Evolutionary conservation across 441 rosid species (phyloP).

Genomic region (Rhodomyrtus psidioides): DNA sequence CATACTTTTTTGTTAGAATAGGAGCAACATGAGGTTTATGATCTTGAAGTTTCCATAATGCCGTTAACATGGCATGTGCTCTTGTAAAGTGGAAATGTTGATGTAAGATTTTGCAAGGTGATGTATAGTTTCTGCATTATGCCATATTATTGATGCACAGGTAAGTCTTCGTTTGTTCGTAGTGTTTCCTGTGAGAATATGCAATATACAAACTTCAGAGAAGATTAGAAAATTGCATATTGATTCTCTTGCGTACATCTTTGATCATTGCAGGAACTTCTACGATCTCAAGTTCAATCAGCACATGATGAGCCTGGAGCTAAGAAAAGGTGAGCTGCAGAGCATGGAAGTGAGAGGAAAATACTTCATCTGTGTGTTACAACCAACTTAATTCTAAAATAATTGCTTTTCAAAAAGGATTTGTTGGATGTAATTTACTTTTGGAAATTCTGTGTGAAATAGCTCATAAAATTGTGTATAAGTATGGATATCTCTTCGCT

Average conservation of each 20-base stretch:
- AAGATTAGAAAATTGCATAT: not conserved
- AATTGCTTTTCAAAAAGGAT: not conserved
- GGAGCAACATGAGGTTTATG: not conserved
- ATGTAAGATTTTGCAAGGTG: not conserved
- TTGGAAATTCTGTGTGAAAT: not conserved
- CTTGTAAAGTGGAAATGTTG: not conserved
- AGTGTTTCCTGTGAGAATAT: not conserved
- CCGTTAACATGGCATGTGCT: not conserved
- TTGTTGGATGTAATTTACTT: not conserved
- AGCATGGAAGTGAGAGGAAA: not conserved
- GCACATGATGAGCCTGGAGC: conserved; percentile 79
- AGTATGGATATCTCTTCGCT: not conserved
- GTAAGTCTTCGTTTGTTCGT: not conserved
- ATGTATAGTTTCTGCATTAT: not conserved
- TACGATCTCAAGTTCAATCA: conserved; percentile 81
- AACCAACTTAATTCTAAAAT: not conserved
- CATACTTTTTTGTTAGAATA: not conserved
- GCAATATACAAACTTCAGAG: not conserved
- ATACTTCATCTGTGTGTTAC: not conserved
- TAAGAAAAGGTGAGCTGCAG: conserved; percentile 56
- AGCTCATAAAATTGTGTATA: not conserved
- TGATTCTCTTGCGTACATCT: not conserved
- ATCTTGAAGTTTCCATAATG: not conserved
- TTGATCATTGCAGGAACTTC: conserved; percentile 52
- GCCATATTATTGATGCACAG: not conserved